Evolutionary conservation across 78 protist genomes (phyloP), one percentile per base, ranked within the genome.

Genomic region (Dictyostelium firmibasis): DNA sequence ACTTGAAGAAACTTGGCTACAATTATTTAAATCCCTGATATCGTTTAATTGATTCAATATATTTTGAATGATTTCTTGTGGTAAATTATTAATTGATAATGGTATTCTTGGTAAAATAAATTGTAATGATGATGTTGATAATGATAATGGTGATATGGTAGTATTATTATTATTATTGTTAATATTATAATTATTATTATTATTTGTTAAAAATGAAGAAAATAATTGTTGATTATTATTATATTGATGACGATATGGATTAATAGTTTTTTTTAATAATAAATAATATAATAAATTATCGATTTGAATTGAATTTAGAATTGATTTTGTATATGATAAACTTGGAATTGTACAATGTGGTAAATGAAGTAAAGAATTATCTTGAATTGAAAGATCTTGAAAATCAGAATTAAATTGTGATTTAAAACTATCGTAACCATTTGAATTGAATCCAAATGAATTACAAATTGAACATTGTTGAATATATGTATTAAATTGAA

Each of bases 51-150:
- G 72, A 29, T 75, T 81, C 2, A 78, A 38, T 25, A 89, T 89
- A 16, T 72, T 10, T 43, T 79, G 79, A 69, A 89, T 81, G 1
- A 89, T 29, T 81, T 89, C 94, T n/a, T 81, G 87, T 43, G 94
- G 94, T 70, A 89, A 47, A n/a, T 50, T 62, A n/a, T 60, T 20
- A 69, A 87, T 57, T 35, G 60, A 77, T 11, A 67, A 27, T 67
- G 75, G 75, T 67, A 57, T 57, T 9, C 5, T 27, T 67, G 33
- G 16, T n/a, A 29, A 67, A 6, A 3, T 27, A 27, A 29, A 67
- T 67, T n/a, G 35, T 25, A 25, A 64, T 64, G 74, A 60, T 20
- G 70, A 64, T 25, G 72, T 9, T 62, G 72, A 62, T 25, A 6
- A 25, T 25, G 31, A 67, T 11, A 27, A 29, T 67, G 18, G 75